Evolutionary conservation across 805 yeast genomes (phyloP), one percentile per base, ranked within the genome.

Genomic region (Candida hungchunana): DNA sequence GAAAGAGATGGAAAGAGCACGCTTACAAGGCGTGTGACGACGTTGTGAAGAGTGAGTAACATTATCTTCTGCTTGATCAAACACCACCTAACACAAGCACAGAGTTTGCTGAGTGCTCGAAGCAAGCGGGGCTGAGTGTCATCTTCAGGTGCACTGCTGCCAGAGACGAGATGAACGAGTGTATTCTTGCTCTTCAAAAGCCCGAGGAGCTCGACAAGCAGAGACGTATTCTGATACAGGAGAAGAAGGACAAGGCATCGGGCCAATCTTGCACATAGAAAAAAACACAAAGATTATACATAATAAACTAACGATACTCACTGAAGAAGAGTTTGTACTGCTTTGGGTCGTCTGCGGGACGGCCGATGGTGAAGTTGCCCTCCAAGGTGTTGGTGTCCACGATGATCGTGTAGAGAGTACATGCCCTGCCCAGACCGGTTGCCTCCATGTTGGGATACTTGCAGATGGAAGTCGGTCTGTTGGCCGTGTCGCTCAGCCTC

Each of bases 11-110:
- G 79, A 75, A 82, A 56, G 70, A 64, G 39, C 67, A 67, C 50
- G 75, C 90, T 0, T 82, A 82, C 64, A 69, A 73, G 29, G 57
- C 62, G 38, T 84, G 94, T 55, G 85, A 78, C 48, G 80, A 71
- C 14, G 61, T 67, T 31, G 96, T 89, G 22, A 80, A 73, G 39
- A 72, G 77, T 47, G 64, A 68, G 68, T 78, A 87, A 62, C 79
- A 19, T 8, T 8, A 7, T 26, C 10, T 10, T 26, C 18, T 14
- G 16, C 6, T 26, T 5, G 18, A 13, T 26, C 9, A 10, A n/a
- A n/a, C n/a, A n/a, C n/a, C n/a, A n/a, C n/a, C n/a, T n/a, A n/a
- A n/a, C n/a, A n/a, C n/a, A 18, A 17, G 7, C 18, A 4, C 35
- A 62, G 75, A 68, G 13, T 82, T 79, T 51, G 75, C 81, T 4